A percentile compares a stretch with the other conserved stretches of the same genome.
phyloP scores from a whole-genome alignment of 495 filamentous ascomycete genomes.

The Penicillium lagena region DNA sequence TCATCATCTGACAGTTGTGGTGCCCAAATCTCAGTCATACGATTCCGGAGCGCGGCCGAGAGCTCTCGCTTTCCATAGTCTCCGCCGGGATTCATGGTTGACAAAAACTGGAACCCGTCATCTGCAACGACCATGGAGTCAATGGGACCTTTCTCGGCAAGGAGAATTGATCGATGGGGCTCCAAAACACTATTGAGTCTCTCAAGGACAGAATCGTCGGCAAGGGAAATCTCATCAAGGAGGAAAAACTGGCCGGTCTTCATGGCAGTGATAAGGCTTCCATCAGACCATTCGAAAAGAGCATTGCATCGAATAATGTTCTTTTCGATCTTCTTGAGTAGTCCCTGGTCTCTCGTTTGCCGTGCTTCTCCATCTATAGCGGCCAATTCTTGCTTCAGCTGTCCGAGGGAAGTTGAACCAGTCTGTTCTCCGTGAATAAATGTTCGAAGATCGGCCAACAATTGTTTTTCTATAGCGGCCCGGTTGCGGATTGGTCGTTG shows the following conservation, averaged over 20 bases:
- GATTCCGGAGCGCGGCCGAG: constrained; percentile 88
- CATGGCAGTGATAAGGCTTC: constrained; percentile 93
- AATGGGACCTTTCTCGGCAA: constrained; percentile 87
- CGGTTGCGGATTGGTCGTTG: constrained; percentile 88
- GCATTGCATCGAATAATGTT: constrained; percentile 62
- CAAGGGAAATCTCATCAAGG: constrained; percentile 95
- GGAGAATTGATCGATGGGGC: constrained; percentile 71
- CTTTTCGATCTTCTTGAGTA: constrained; percentile 51
- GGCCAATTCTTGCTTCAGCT: constrained; percentile 45
- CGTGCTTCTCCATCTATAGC: constrained; percentile 19
- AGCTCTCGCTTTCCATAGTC: constrained; percentile 98
- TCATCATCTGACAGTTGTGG: constrained; percentile 70
- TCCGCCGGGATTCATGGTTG: constrained; percentile 98
- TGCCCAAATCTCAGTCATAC: constrained; percentile 99
- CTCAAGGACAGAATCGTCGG: constrained; percentile 95
- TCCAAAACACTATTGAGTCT: constrained; percentile 97
- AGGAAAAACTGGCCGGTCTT: constrained; percentile 82
- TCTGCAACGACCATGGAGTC: constrained; percentile 70
- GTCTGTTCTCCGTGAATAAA: constrained; percentile 27
- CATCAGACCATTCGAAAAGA: constrained; percentile 95
- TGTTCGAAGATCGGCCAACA: constrained; percentile 55
- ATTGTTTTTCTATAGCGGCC: constrained; percentile 56
- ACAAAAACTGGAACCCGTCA: constrained; percentile 90
- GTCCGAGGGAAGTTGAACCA: constrained; percentile 28
- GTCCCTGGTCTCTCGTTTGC: constrained; percentile 37